Base-by-base conservation (phyloP, 169 alveolate species). In the Cryptosporidium muris region DNA sequence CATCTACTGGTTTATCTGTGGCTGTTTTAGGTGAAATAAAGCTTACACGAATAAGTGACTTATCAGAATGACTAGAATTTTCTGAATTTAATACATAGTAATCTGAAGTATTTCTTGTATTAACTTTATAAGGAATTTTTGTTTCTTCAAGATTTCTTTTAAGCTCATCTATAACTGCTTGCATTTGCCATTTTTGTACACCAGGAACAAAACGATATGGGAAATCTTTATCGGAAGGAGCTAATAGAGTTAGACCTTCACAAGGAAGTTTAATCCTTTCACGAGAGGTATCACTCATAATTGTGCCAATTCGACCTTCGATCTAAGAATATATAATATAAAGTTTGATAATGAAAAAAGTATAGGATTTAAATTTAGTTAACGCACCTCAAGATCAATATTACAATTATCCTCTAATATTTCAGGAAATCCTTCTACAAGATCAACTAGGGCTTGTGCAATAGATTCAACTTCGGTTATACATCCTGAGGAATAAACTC, bases 171-270 rank as follows among this genome's bases (percentile, higher is more conserved):
- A 58, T 49, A n/a, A 74, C 74, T 40, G 68, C 40, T 5, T 37
- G 54, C 85, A 74, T 74, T 74, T 74, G 85, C 85, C 85, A 74
- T 2, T 74, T 74, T 36, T 74, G 74, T 2, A 74, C 68, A 4
- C 85, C 85, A 1, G 85, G 85, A 7, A 64, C 16, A 74, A 74
- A 74, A 6, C 85, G 37, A 38, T 74, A 74, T 5, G 66, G 45
- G n/a, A 74, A 74, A 52, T 74, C 85, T 42, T 74, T 74, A 43
- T 74, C 85, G 42, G 63, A 58, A 25, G 85, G 85, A 25, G 16
- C 63, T 34, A 74, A 52, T 14, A 74, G 37, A 5, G 74, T 40
- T 63, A 74, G 42, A 12, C 85, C 85, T 36, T 74, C 85, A 11
- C 56, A 51, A 34, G 85, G 85, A 2, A 74, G 63, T 0, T 11